These are phyloP conservation scores for Pythium plurisporium DNA, from an alignment of 352 stramenopile genomes.

Conservation along the genomic window DNA sequence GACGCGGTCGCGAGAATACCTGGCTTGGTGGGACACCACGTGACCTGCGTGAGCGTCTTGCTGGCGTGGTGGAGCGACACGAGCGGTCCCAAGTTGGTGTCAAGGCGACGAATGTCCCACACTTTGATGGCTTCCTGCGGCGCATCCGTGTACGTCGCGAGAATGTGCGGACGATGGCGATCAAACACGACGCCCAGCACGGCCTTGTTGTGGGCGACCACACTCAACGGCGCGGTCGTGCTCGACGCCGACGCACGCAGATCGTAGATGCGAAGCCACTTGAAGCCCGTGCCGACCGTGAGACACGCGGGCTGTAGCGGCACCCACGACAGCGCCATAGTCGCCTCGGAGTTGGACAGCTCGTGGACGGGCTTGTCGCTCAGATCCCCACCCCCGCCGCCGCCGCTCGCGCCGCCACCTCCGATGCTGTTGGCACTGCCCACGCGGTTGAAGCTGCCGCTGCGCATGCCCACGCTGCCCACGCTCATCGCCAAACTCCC, in stretches of 20 bases:
- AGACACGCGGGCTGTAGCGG: conserved; percentile 76
- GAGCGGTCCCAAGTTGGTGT: conserved; percentile 54
- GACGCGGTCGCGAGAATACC: conserved; percentile 77
- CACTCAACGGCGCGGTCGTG: conserved; percentile 58
- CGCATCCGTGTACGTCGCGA: conserved; percentile 80
- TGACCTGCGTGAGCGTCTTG: conserved; percentile 71
- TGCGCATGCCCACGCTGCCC: conserved; percentile 1
- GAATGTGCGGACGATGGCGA: conserved; percentile 68
- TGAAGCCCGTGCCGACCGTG: conserved; percentile 80
- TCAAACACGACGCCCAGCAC: conserved; percentile 83
- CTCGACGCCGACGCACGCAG: conserved; percentile 25
- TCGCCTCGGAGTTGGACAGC: conserved; percentile 81
- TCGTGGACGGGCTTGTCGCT: conserved; percentile 70
- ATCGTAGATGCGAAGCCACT: conserved; percentile 86
- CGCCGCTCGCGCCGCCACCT: background rate
- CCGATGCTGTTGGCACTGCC: conserved; percentile 9
- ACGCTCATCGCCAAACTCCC: conserved; percentile 5
- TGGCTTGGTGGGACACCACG: conserved; percentile 79
- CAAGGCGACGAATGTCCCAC: conserved; percentile 84
- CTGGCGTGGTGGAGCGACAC: conserved; percentile 68
- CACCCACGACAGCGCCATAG: conserved; percentile 78
- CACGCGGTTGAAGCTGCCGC: conserved; percentile 1
- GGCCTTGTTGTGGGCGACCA: conserved; percentile 82
- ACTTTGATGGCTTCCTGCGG: conserved; percentile 82
- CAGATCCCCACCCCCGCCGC: conserved; percentile 15